phyloP scores from a whole-genome alignment of 768 basidiomycete species.

The Termitomyces sp. region DNA sequence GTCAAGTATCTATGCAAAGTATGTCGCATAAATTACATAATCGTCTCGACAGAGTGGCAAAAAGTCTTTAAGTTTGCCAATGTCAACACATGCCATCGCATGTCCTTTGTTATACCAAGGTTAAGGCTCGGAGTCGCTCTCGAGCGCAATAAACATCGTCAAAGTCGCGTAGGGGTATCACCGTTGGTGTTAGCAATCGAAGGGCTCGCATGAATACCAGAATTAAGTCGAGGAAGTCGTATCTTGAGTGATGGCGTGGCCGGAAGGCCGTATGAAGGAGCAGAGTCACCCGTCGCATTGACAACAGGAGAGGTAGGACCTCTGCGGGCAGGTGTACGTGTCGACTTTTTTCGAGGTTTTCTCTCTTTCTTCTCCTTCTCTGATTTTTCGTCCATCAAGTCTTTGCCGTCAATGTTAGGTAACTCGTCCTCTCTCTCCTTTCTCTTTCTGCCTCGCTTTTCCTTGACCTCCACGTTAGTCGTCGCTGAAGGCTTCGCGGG shows the following conservation, averaged over 20 bases:
- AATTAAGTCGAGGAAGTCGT: slow-evolving; percentile 44
- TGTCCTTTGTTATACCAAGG: neutral
- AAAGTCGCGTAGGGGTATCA: slow-evolving; percentile 23
- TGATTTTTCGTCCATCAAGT: slow-evolving; percentile 18
- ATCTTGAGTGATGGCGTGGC: slow-evolving; percentile 50
- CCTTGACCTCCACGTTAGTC: slow-evolving; percentile 21
- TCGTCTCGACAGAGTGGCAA: neutral
- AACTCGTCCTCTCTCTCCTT: slow-evolving; percentile 39
- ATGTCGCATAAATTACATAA: slow-evolving; percentile 10
- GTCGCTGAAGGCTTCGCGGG: slow-evolving; percentile 23
- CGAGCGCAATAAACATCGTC: neutral
- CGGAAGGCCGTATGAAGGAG: slow-evolving; percentile 23
- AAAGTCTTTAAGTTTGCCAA: neutral
- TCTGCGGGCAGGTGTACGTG: slow-evolving; percentile 27
- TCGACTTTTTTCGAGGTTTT: slow-evolving; percentile 21
- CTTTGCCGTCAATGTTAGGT: slow-evolving; percentile 9
- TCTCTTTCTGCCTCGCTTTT: slow-evolving; percentile 35
- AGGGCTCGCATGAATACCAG: slow-evolving; percentile 16
- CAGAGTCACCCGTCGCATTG: slow-evolving; percentile 16
- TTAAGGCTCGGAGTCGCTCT: neutral
- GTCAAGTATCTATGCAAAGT: slow-evolving; percentile 9
- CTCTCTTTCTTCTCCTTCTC: slow-evolving; percentile 22
- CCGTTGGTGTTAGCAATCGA: slow-evolving; percentile 18
- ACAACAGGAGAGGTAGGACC: slow-evolving; percentile 8
- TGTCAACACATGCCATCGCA: neutral